Evolutionary conservation across 345 rosid species (phyloP), one percentile per base, ranked within the genome.

Genomic region (Turritis glabra): DNA sequence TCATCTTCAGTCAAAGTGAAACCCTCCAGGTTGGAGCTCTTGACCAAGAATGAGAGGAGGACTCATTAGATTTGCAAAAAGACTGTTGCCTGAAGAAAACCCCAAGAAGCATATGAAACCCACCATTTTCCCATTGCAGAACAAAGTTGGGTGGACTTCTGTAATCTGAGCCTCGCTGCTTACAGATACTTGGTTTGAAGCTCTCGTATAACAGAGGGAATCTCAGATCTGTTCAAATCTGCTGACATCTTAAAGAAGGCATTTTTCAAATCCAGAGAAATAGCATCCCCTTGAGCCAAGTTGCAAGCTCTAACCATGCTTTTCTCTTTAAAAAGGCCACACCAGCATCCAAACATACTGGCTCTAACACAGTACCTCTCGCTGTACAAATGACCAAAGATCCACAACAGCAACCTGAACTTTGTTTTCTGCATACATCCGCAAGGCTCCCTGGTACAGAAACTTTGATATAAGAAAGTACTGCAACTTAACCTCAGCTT

Each of bases 21-120:
- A 90, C 77, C 88, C 82, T 60, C 84, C 86, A 35, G 91, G 88
- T 48, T 63, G 68, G 73, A 87, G 66, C 81, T 88, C 98, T 38
- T 86, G 79, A 63, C 57, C 66, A 79, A 88, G 87, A 83, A 82
- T 33, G 85, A 79, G 26, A 83, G 82, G 59, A 65, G 68, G 77
- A 67, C 67, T 82, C 88, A 38, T 51, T 64, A 26, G 85, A 81
- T 47, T 64, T 60, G 53, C 50, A 54, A 53, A 87, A 77, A 68
- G 86, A 80, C 64, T 81, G 63, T 83, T 32, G 92, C 98, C 78
- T 87, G 96, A 83, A 32, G 74, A 72, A 87, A 90, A 79, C 98
- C 90, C 98, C 98, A 92, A 56, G 89, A 82, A 41, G 89, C 98
- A 81, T 92, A 92, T 53, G 90, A 88, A 81, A 92, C 87, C 98